A percentile compares a stretch with the other conserved stretches of the same genome.
Conservation (phyloP, 139 green algal genomes). For the Picochlorum sp. region DNA sequence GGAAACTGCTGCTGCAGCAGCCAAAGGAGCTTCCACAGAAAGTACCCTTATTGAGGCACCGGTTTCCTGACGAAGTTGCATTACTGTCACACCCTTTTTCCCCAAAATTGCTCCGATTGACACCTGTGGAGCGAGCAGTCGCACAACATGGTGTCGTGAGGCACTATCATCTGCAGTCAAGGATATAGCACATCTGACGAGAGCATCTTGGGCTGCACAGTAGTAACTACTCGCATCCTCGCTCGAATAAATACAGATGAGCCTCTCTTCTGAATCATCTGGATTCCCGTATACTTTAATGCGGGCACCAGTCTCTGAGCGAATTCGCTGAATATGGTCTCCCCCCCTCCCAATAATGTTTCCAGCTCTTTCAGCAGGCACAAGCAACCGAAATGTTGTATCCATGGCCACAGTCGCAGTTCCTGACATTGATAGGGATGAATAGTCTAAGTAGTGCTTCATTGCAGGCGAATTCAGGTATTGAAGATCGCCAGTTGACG, state of each 20-base stretch:
- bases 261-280: slow-evolving; percentile 15
- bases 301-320: slow-evolving; percentile 17
- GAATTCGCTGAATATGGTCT: slow-evolving; percentile 17
- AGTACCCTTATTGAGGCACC: slow-evolving; percentile 20
- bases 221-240: slow-evolving; percentile 19
- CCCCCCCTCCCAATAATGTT: slow-evolving; percentile 22
- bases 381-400: slow-evolving; percentile 19
- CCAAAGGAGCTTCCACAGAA: background rate
- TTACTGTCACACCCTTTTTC: slow-evolving; percentile 19
- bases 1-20: background rate
- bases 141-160: slow-evolving; percentile 2
- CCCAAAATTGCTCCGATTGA: slow-evolving; percentile 21
- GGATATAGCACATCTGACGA: slow-evolving; percentile 20
- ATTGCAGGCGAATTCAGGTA: background rate
- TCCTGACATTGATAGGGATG: background rate
- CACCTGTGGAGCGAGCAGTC: slow-evolving; percentile 10
- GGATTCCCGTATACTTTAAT: slow-evolving; percentile 16
- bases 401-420: slow-evolving; percentile 4
- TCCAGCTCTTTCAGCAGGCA: slow-evolving; percentile 6
- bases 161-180: slow-evolving; percentile 6
- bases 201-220: slow-evolving; percentile 29
- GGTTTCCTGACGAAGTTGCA: slow-evolving; percentile 21
- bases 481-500: slow-evolving; percentile 1
- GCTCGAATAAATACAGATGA: slow-evolving; percentile 20
- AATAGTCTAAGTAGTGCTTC: background rate